These are phyloP conservation scores for Populus nigra DNA, from an alignment of 345 rosid genomes.

Conservation along the genomic window DNA sequence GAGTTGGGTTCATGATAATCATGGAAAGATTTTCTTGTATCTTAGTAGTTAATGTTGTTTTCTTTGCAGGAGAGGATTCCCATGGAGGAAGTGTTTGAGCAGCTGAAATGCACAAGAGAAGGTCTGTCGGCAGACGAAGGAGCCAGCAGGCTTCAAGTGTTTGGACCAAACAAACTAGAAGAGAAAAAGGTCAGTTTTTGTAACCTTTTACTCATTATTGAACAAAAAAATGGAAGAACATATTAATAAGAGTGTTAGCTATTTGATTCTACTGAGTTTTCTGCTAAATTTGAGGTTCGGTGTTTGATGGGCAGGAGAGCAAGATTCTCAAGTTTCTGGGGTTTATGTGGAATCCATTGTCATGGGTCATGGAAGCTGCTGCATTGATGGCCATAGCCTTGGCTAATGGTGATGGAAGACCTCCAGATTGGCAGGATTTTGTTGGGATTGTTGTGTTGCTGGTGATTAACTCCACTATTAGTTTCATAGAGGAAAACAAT, in stretches of 20 bases:
- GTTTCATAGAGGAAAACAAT: slow-evolving; percentile 87
- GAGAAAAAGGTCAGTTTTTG: slow-evolving; percentile 63
- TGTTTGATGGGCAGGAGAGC: slow-evolving; percentile 55
- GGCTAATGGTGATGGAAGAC: slow-evolving; percentile 72
- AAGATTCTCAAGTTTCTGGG: slow-evolving; percentile 81
- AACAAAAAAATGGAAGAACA: neutral
- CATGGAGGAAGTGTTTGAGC: slow-evolving; percentile 65
- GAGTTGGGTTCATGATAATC: neutral
- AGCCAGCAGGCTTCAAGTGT: slow-evolving; percentile 59
- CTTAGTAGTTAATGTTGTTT: neutral
- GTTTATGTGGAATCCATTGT: slow-evolving; percentile 96
- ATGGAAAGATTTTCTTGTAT: neutral
- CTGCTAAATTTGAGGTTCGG: neutral
- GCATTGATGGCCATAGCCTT: slow-evolving; percentile 80
- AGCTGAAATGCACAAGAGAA: slow-evolving; percentile 34
- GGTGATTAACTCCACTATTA: slow-evolving; percentile 86
- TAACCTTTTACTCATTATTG: neutral
- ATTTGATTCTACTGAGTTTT: neutral
- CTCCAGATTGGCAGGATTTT: slow-evolving; percentile 97
- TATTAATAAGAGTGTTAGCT: neutral
- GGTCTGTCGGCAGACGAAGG: slow-evolving; percentile 65
- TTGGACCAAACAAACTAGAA: slow-evolving; percentile 92
- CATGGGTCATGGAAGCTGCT: slow-evolving; percentile 98
- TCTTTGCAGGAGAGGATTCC: slow-evolving; percentile 62
- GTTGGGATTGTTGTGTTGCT: slow-evolving; percentile 68